A percentile compares a stretch with the other conserved stretches of the same genome.
phyloP scores from a whole-genome alignment of 805 yeast genomes.

The Ogataea salicorniae region DNA sequence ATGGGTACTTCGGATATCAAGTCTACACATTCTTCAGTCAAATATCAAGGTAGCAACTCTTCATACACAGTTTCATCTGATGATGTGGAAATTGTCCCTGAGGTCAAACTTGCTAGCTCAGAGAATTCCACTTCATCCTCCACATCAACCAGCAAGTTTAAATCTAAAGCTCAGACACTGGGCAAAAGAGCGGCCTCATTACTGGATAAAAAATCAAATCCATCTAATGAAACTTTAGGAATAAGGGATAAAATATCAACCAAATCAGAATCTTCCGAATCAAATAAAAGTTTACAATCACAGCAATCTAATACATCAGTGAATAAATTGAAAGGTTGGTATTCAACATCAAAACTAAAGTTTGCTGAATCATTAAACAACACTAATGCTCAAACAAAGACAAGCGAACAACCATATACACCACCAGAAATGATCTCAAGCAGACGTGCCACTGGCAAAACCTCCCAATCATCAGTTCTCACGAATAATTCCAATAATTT shows the following conservation, averaged over 20 bases:
- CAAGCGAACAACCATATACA: slow-evolving; percentile 13
- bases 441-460: slow-evolving; percentile 31
- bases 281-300: background rate
- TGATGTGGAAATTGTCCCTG: background rate
- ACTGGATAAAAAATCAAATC: slow-evolving; percentile 8
- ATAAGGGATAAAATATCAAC: background rate
- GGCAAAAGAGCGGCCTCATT: slow-evolving; percentile 10
- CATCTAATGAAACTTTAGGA: slow-evolving; percentile 9
- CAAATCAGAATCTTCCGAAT: background rate
- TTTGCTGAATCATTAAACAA: slow-evolving; percentile 6
- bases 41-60: background rate
- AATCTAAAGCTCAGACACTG: slow-evolving; percentile 9
- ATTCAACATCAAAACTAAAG: slow-evolving; percentile 41
- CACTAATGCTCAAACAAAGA: background rate
- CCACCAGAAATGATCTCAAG: slow-evolving; percentile 69
- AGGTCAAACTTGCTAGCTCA: background rate
- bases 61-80: background rate
- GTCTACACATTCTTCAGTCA: background rate
- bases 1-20: background rate
- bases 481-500: background rate
- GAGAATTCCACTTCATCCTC: slow-evolving; percentile 3
- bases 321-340: slow-evolving; percentile 66
- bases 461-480: too few species aligned
- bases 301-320: slow-evolving; percentile 31
- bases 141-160: slow-evolving; percentile 5